Percentiles rank a stretch among this genome's conserved stretches.
Evolutionary conservation across 2,329 filamentous ascomycete species (phyloP).

Genomic region (Penicillium expansum): DNA sequence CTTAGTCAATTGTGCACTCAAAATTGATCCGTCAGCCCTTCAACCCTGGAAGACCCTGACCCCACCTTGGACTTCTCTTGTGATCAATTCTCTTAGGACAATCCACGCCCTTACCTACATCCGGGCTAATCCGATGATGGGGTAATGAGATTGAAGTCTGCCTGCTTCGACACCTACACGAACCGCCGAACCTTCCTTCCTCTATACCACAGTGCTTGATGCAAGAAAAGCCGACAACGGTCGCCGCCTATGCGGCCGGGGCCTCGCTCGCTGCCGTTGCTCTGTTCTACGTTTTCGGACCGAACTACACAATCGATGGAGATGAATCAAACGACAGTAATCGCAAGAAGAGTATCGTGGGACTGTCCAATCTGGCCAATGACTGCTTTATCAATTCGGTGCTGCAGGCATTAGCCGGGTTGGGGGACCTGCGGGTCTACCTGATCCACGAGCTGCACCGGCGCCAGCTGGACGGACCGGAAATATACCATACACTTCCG

Average conservation of each 20-base stretch:
- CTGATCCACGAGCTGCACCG: conserved; percentile 88
- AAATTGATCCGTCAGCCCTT: not conserved
- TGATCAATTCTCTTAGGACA: not conserved
- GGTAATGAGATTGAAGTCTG: conserved; percentile 15
- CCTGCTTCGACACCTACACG: conserved; percentile 13
- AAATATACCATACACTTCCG: conserved; percentile 67
- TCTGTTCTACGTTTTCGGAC: conserved; percentile 93
- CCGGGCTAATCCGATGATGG: conserved; percentile 16
- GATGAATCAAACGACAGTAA: conserved; percentile 60
- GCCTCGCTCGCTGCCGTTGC: conserved; percentile 93
- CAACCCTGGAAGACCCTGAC: not conserved
- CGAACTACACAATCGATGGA: conserved; percentile 92
- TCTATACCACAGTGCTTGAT: conserved; percentile 47
- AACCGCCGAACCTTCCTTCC: conserved; percentile 6
- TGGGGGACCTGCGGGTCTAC: conserved; percentile 85
- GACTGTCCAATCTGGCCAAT: conserved; percentile 86
- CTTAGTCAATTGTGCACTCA: conserved; percentile 5
- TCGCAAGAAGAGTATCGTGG: conserved; percentile 84
- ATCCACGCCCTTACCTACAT: not conserved
- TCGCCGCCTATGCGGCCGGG: conserved; percentile 90
- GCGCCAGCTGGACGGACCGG: conserved; percentile 72
- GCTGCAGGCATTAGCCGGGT: conserved; percentile 84
- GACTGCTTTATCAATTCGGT: conserved; percentile 97
- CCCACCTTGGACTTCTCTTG: not conserved
- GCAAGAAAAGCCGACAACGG: conserved; percentile 78